These are phyloP conservation scores for Rusavskia elegans DNA, from an alignment of 495 filamentous ascomycete genomes.

Conservation along the genomic window DNA sequence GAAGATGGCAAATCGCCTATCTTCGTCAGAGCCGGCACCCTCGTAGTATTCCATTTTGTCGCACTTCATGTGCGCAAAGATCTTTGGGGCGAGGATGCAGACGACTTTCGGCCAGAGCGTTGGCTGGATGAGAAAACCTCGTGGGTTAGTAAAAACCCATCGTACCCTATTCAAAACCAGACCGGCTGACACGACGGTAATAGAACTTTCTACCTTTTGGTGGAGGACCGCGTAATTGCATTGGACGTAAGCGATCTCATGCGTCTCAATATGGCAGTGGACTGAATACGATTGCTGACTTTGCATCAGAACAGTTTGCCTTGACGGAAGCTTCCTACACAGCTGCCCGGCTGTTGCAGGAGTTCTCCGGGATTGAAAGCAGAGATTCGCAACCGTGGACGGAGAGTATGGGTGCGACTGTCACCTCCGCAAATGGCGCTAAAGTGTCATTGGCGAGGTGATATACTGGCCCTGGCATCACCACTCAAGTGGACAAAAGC, in stretches of 20 bases:
- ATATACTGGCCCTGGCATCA: too few relatives aligned
- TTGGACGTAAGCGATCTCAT: conserved; percentile 4
- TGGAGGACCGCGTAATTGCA: conserved; percentile 38
- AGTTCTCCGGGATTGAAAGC: conserved; percentile 16
- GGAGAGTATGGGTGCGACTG: not conserved
- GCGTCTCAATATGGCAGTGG: too few relatives aligned
- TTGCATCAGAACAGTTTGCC: conserved; percentile 27
- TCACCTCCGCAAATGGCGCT: not conserved
- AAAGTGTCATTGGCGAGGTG: not conserved
- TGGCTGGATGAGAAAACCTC: conserved; percentile 20
- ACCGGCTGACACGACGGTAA: not conserved
- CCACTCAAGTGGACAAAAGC: too few relatives aligned
- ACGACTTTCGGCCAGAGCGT: conserved; percentile 29
- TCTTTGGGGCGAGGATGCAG: conserved; percentile 32
- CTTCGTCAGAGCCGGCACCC: conserved; percentile 12
- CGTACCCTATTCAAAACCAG: not conserved
- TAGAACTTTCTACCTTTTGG: conserved; percentile 31
- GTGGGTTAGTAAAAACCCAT: not conserved
- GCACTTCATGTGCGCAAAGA: conserved; percentile 28
- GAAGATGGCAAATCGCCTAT: conserved; percentile 19
- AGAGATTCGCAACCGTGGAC: not conserved
- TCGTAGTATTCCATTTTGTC: conserved; percentile 16
- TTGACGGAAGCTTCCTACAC: conserved; percentile 32
- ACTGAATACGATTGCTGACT: not conserved
- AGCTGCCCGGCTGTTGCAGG: conserved; percentile 37